Base-by-base conservation (phyloP, 2,329 filamentous ascomycete species). In the Dryadomyces quercus-mongolicae region DNA sequence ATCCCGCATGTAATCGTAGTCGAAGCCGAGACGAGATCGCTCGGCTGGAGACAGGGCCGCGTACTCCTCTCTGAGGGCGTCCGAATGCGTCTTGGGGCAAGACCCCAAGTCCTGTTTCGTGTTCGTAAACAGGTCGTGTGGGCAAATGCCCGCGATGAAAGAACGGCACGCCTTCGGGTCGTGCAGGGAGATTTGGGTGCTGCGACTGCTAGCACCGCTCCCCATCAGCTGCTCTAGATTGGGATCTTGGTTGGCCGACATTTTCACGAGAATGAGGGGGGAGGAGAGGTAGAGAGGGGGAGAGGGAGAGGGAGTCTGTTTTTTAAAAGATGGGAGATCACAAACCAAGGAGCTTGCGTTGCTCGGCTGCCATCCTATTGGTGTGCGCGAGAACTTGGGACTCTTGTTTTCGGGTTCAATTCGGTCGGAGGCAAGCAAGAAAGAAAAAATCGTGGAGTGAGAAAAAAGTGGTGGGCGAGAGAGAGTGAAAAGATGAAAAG, bases 41-140 rank as follows among this genome's bases (percentile, higher is more conserved):
- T 92, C 85, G 34, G 81, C 71, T 2, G 85, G 74, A 4, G 85
- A 73, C 0, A 93, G 81, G 1, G 73, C 76, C 62, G 94, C 86
- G 69, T 93, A 98, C 67, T 98, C 91, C 49, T 84, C 75, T 70
- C 95, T 96, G 60, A 97, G 77, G 13, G 83, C 82, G 67, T 96
- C 91, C 50, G 82, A 87, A 72, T 98, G 93, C 25, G 92, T 80
- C 67, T 92, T 93, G 51, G 88, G 81, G 66, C 93, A 98, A 0
- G 83, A 80, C 2, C 93, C 93, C 38, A 97, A 80, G 68, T 98
- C 93, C 77, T 97, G 91, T 74, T 96, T 97, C 48, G 93, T 98
- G 73, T 98, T 98, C 60, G 92, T 98, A 78, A 98, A 98, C 65
- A 98, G 88, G 67, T 98, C 93, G 75, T 97, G 92, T 1, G 93